phyloP scores from a whole-genome alignment of 108 stramenopile genomes.

The Fragilaria radians region DNA sequence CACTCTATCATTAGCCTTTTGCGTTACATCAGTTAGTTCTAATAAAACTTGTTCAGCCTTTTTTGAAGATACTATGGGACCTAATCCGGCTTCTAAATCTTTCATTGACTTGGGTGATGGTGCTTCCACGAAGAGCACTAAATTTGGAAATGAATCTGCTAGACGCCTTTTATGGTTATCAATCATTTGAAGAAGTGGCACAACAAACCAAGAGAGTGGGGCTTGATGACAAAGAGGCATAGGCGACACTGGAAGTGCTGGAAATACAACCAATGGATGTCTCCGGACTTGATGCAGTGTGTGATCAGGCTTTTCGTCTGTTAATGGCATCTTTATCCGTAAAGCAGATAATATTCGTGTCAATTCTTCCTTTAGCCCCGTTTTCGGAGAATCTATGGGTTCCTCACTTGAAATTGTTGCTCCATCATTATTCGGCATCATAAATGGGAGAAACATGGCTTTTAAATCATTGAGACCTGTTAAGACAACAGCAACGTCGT shows the following conservation, averaged over 20 bases:
- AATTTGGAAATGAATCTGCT: conserved; percentile 33
- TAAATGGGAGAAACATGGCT: conserved; percentile 47
- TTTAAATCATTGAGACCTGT: conserved; percentile 70
- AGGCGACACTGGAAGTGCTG: conserved; percentile 44
- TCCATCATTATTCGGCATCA: conserved; percentile 12
- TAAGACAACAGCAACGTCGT: conserved; percentile 62
- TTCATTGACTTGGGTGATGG: conserved; percentile 27
- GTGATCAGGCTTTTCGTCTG: neutral
- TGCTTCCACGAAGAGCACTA: conserved; percentile 48
- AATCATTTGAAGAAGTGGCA: conserved; percentile 36
- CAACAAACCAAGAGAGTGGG: conserved; percentile 52
- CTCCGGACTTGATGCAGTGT: neutral
- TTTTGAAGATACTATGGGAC: conserved; percentile 23
- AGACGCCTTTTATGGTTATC: conserved; percentile 46
- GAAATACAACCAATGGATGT: conserved; percentile 47
- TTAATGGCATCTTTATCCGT: neutral
- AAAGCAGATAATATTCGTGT: conserved; percentile 1
- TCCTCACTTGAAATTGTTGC: neutral
- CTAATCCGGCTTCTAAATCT: conserved; percentile 26
- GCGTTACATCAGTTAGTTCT: conserved; percentile 31
- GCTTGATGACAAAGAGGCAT: conserved; percentile 32
- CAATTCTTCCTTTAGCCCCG: neutral
- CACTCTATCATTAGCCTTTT: conserved; percentile 23
- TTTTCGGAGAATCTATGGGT: too few relatives aligned
- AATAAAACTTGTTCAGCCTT: conserved; percentile 31